Conservation (phyloP, 257 asterid genomes). For the Catharanthus roseus region DNA sequence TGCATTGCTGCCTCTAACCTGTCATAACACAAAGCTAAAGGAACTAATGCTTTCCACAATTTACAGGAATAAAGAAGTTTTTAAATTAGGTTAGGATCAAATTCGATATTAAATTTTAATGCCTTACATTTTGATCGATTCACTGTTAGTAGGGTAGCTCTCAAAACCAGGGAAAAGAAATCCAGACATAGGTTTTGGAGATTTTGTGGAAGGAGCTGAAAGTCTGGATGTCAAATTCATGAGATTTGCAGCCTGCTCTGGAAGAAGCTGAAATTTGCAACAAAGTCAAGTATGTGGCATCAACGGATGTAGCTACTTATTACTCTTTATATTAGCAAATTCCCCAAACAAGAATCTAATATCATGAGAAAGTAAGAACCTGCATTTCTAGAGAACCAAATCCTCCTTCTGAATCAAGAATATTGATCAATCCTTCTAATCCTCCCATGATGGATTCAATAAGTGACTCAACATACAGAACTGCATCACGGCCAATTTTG, state of each 20-base stretch:
- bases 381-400: slow-evolving; percentile 96
- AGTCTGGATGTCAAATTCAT: slow-evolving; percentile 88
- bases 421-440: slow-evolving; percentile 92
- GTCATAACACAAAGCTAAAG: slow-evolving; percentile 29
- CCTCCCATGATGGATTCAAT: slow-evolving; percentile 99
- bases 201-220: slow-evolving; percentile 63
- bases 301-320: slow-evolving; percentile 15
- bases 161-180: slow-evolving; percentile 90
- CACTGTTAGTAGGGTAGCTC: slow-evolving; percentile 89
- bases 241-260: slow-evolving; percentile 97
- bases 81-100: slow-evolving; percentile 1
- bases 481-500: slow-evolving; percentile 94
- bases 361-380: slow-evolving; percentile 48
- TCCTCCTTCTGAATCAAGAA: slow-evolving; percentile 98
- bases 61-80: background rate
- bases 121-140: slow-evolving; percentile 77
- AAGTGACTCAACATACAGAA: slow-evolving; percentile 92
- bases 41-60: slow-evolving; percentile 7
- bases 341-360: slow-evolving; percentile 4
- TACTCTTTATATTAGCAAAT: slow-evolving; percentile 10
- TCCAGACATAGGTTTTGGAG: slow-evolving; percentile 76
- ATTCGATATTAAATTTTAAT: slow-evolving; percentile 11
- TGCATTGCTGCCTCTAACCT: slow-evolving; percentile 99
- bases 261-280: slow-evolving; percentile 72
- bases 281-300: slow-evolving; percentile 25